Percentiles rank a stretch among this genome's conserved stretches.
Conservation (phyloP, 1,284 basidiomycete species). For the Amylostereum chailletii region DNA sequence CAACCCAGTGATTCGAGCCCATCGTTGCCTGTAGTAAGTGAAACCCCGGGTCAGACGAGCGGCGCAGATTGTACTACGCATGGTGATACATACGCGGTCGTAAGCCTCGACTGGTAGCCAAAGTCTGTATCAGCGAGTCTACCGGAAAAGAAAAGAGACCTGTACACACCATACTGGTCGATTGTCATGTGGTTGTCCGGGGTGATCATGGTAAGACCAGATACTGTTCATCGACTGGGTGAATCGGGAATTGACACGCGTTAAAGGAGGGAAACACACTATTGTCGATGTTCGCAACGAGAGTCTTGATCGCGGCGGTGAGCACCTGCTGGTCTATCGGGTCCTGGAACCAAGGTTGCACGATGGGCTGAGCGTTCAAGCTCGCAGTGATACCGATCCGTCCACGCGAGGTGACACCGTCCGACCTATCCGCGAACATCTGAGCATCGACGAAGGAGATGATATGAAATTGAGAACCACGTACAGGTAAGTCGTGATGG, state of each 20-base stretch:
- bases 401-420: conserved; percentile 55
- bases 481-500: conserved; percentile 49
- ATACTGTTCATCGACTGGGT: conserved; percentile 23
- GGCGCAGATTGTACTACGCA: not conserved
- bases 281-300: conserved; percentile 29
- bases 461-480: conserved; percentile 12
- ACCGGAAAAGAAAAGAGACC: not conserved
- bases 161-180: conserved; percentile 34
- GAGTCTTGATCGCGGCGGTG: conserved; percentile 39
- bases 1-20: conserved; percentile 55
- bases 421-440: conserved; percentile 8
- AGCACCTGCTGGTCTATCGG: conserved; percentile 44
- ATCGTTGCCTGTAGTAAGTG: conserved; percentile 18
- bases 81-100: conserved; percentile 24
- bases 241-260: not conserved
- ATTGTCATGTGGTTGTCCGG: conserved; percentile 50
- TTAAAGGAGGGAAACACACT: conserved; percentile 22
- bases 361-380: conserved; percentile 37
- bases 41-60: not conserved
- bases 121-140: not conserved
- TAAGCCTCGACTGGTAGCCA: conserved; percentile 35
- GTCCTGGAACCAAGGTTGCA: conserved; percentile 51
- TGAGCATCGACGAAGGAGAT: not conserved
- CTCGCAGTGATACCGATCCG: conserved; percentile 50
- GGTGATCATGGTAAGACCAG: conserved; percentile 44